phyloP scores from a whole-genome alignment of 331 rosid genomes.

The Telfairia occidentalis region DNA sequence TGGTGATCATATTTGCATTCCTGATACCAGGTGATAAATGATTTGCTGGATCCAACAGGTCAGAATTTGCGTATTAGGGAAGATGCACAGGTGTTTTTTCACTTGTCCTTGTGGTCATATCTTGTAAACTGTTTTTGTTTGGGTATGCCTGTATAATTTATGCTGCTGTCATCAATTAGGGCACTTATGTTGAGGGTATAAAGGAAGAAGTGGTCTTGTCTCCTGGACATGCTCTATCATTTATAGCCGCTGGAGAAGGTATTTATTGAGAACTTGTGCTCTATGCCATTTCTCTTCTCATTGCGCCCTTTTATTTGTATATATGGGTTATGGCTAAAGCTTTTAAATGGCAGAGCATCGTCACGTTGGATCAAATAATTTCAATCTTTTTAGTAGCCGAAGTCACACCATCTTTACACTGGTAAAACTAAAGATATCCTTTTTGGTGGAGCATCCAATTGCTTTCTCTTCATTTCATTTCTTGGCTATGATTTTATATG shows the following conservation, averaged over 20 bases:
- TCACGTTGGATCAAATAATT: constrained; percentile 97
- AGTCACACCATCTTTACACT: constrained; percentile 97
- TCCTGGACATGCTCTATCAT: constrained; percentile 97
- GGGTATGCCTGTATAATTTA: background rate
- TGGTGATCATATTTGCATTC: constrained; percentile 10
- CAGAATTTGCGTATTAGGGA: constrained; percentile 96
- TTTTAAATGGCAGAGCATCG: constrained; percentile 79
- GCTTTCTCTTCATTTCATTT: constrained; percentile 3
- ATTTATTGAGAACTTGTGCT: constrained; percentile 14
- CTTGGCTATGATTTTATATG: background rate
- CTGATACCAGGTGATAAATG: constrained; percentile 86
- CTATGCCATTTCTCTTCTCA: background rate
- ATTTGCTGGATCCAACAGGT: constrained; percentile 98
- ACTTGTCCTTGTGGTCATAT: background rate
- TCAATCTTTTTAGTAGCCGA: constrained; percentile 95
- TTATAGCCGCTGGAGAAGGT: constrained; percentile 99
- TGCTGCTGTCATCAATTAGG: constrained; percentile 36
- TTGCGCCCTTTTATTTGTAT: background rate
- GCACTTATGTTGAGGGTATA: constrained; percentile 98
- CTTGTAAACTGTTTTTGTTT: constrained; percentile 3
- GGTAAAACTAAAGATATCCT: constrained; percentile 36
- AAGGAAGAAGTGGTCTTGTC: constrained; percentile 97
- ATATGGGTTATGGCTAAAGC: constrained; percentile 10
- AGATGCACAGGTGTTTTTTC: constrained; percentile 78
- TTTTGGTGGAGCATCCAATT: background rate